Evolutionary conservation across 768 basidiomycete genomes (phyloP).

Genomic region (Agaricus subrufescens): DNA sequence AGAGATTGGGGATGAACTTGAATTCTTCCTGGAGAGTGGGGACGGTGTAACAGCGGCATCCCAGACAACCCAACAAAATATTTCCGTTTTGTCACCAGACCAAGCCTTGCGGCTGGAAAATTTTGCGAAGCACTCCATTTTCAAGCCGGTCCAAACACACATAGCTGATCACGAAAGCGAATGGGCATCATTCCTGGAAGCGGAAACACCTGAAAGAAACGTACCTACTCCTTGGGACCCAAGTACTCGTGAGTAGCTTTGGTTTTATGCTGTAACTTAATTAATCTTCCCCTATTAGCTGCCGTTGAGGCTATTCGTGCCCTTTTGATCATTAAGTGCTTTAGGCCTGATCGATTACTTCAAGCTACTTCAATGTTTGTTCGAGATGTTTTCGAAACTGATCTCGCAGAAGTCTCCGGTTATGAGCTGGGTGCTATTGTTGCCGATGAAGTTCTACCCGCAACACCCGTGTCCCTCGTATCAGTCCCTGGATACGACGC

Average conservation of each 20-base stretch:
- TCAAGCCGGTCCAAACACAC: slow-evolving; percentile 70
- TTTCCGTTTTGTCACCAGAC: slow-evolving; percentile 56
- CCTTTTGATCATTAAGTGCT: slow-evolving; percentile 79
- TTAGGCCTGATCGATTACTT: slow-evolving; percentile 88
- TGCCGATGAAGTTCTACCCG: slow-evolving; percentile 68
- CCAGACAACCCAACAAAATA: slow-evolving; percentile 27
- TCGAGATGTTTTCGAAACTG: slow-evolving; percentile 69
- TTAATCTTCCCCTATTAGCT: slow-evolving; percentile 33
- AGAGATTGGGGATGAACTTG: slow-evolving; percentile 80
- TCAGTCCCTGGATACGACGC: slow-evolving; percentile 98
- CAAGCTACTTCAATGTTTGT: slow-evolving; percentile 80
- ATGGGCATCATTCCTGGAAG: slow-evolving; percentile 72
- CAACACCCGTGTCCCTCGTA: slow-evolving; percentile 83
- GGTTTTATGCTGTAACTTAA: not conserved
- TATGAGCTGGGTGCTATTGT: slow-evolving; percentile 81
- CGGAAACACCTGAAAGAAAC: slow-evolving; percentile 57
- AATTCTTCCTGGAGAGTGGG: slow-evolving; percentile 89
- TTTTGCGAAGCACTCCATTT: slow-evolving; percentile 69
- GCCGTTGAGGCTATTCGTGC: slow-evolving; percentile 71
- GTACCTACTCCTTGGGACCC: slow-evolving; percentile 81
- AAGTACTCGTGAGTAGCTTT: slow-evolving; percentile 58
- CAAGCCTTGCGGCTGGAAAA: slow-evolving; percentile 64
- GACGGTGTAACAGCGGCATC: slow-evolving; percentile 48
- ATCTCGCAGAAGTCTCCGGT: slow-evolving; percentile 68
- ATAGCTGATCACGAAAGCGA: slow-evolving; percentile 55